Evolutionary conservation across 768 basidiomycete genomes (phyloP), one percentile per base, ranked within the genome.

Genomic region (Pleurotus cornucopiae): DNA sequence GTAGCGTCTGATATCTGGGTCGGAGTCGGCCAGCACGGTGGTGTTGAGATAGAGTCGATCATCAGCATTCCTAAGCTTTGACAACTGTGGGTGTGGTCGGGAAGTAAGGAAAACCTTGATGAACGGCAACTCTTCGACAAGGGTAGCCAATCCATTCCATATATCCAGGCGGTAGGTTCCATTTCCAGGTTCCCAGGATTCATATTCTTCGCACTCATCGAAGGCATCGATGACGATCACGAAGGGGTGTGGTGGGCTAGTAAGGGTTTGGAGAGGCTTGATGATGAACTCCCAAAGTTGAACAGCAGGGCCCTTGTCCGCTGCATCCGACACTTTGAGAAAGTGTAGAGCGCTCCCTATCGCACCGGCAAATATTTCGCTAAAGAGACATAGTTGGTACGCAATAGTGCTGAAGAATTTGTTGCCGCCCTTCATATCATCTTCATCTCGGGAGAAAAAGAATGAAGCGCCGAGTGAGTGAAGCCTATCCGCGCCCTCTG

Each of bases 131-230:
- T 54, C 49, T 5, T 11, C 16, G 57, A 55, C 45, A 58, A 40
- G 13, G 41, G 37, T 4, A 57, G 25, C 5, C 55, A 49, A 13
- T 55, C 34, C 1, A 39, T 46, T n/a, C 54, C 58, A 21, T 9
- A 49, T 7, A 54, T 40, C n/a, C 14, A 44, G 6, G 38, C 38
- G 25, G 20, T 43, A 20, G 26, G 26, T 30, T 30, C 26, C 26
- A 6, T 30, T 30, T 30, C 26, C 26, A 30, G 26, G 26, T 2
- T 30, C 26, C 26, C 26, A 30, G 26, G 26, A 30, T 30, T 30
- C 26, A 30, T 30, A 30, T 20, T 58, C 60, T 20, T 59, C 49
- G 57, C 64, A 67, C 63, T 67, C 66, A 51, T 65, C 66, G 9
- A 67, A 37, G 18, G 64, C 66, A 58, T 66, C 66, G 16, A 67